phyloP scores from a whole-genome alignment of 441 rosid species.

The Theobroma grandiflorum region DNA sequence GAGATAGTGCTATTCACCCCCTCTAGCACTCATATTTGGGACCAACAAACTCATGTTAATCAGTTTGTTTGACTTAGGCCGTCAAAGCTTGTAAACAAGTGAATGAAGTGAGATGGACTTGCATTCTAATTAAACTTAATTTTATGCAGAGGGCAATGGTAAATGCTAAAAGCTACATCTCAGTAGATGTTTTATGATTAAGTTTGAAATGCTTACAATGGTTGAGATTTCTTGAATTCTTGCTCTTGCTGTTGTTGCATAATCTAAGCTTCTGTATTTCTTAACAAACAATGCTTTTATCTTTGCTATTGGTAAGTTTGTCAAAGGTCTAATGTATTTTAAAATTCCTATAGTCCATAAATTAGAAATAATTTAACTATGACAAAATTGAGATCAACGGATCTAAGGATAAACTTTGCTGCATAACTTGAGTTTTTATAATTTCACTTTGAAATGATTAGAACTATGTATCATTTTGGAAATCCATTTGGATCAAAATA shows the following conservation, averaged over 20 bases:
- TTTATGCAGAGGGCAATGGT: too few relatives aligned
- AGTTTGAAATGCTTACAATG: conserved; percentile 48
- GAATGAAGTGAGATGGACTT: too few relatives aligned
- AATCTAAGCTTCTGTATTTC: conserved; percentile 62
- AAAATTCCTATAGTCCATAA: conserved; percentile 43
- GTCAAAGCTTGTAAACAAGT: too few relatives aligned
- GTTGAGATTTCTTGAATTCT: conserved; percentile 56
- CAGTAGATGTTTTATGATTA: conserved; percentile 1
- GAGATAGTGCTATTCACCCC: too few relatives aligned
- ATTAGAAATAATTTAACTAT: conserved; percentile 21
- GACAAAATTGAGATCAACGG: background rate
- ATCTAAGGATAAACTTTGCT: background rate
- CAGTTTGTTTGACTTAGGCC: too few relatives aligned
- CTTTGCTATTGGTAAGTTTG: conserved; percentile 50
- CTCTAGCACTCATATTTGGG: too few relatives aligned
- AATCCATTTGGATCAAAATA: background rate
- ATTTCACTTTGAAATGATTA: background rate
- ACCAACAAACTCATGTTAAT: too few relatives aligned
- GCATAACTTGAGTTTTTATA: background rate
- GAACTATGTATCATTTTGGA: background rate
- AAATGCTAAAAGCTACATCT: background rate
- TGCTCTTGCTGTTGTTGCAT: conserved; percentile 51
- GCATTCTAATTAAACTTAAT: too few relatives aligned
- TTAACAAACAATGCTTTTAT: conserved; percentile 59
- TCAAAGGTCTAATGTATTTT: conserved; percentile 54